Conservation (phyloP, 1,284 basidiomycete species). For the Leccinum pachyderme region DNA sequence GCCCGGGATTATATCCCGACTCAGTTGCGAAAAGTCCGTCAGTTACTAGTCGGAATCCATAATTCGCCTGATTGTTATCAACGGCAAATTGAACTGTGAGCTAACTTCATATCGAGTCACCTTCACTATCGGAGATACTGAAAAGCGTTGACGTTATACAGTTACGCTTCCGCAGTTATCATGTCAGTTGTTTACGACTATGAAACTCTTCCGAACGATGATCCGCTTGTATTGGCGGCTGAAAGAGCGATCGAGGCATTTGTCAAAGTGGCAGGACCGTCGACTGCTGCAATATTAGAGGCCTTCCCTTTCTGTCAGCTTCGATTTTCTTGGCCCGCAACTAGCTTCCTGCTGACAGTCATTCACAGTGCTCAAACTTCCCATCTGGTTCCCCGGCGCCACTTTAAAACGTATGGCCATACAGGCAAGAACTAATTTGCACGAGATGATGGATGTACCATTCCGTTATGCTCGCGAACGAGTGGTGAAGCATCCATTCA, state of each 20-base stretch:
- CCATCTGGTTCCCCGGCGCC: slow-evolving; percentile 31
- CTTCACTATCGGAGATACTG: background rate
- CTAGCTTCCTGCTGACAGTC: slow-evolving; percentile 14
- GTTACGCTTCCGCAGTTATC: slow-evolving; percentile 33
- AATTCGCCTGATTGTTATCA: slow-evolving; percentile 28
- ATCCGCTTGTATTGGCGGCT: slow-evolving; percentile 30
- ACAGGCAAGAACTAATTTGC: slow-evolving; percentile 30
- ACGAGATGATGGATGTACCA: slow-evolving; percentile 30
- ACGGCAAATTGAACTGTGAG: slow-evolving; percentile 33
- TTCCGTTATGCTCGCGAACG: slow-evolving; percentile 32
- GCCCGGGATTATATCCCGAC: slow-evolving; percentile 23
- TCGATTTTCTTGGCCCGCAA: slow-evolving; percentile 8
- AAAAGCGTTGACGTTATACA: slow-evolving; percentile 10
- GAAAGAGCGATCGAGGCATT: slow-evolving; percentile 31
- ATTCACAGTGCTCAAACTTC: slow-evolving; percentile 29
- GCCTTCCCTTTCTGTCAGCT: slow-evolving; percentile 34
- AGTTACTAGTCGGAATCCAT: slow-evolving; percentile 22
- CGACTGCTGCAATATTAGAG: slow-evolving; percentile 30
- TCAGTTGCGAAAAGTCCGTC: slow-evolving; percentile 32
- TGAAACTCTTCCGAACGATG: slow-evolving; percentile 27
- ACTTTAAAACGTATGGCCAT: slow-evolving; percentile 29
- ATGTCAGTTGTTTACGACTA: slow-evolving; percentile 37
- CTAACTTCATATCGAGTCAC: slow-evolving; percentile 1
- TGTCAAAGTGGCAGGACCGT: slow-evolving; percentile 26
- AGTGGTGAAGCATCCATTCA: slow-evolving; percentile 15